Percentiles rank a stretch among this genome's conserved stretches.
These are phyloP conservation scores for Fusarium bulbicola DNA, from an alignment of 2,329 filamentous ascomycete genomes.

Conservation along the genomic window DNA sequence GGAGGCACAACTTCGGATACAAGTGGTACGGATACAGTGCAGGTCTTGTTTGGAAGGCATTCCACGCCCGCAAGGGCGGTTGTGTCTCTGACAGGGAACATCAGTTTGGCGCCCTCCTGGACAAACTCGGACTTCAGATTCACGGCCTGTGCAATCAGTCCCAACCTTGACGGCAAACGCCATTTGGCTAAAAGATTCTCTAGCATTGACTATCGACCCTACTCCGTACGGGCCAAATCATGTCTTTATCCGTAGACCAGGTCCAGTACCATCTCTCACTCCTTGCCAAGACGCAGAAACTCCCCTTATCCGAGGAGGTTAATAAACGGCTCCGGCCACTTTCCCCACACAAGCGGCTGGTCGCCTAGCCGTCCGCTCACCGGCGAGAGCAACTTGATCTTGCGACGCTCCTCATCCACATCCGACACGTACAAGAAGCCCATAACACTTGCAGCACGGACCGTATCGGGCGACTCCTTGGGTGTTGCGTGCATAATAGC, in stretches of 20 bases:
- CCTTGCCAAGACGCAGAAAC: neutral
- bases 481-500: constrained; percentile 83
- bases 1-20: neutral
- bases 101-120: neutral
- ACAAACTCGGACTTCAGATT: neutral
- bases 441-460: constrained; percentile 85
- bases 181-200: neutral
- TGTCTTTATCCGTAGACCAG: neutral
- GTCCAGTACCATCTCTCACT: neutral
- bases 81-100: neutral
- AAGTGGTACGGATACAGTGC: neutral
- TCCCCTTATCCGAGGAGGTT: constrained; percentile 69
- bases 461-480: constrained; percentile 74
- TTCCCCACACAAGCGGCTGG: constrained; percentile 83
- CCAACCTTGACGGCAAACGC: neutral
- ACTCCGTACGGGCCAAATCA: neutral
- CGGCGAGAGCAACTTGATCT: constrained; percentile 83
- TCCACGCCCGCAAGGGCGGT: neutral
- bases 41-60: neutral
- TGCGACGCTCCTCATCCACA: constrained; percentile 84
- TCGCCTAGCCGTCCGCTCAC: constrained; percentile 83
- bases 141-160: neutral
- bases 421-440: constrained; percentile 94
- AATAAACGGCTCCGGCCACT: constrained; percentile 85
- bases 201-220: neutral